Evolutionary conservation across 164 flowering plant species (phyloP).

Genomic region (Piper longum): DNA sequence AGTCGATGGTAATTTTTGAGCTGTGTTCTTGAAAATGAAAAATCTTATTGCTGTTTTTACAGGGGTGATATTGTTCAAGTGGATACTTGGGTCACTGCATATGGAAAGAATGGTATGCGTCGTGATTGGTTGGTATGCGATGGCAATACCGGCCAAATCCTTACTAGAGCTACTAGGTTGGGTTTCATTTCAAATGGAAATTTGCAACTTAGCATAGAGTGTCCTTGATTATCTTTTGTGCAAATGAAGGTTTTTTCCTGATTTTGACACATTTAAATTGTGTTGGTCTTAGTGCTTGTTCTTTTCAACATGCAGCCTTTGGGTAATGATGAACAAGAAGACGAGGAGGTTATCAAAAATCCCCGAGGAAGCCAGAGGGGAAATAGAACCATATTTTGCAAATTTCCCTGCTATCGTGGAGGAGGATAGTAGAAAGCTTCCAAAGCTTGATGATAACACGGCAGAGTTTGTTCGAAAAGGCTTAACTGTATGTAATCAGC

Average conservation of each 20-base stretch:
- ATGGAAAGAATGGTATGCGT: constrained; percentile 94
- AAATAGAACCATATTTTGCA: constrained; percentile 54
- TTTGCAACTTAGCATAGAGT: neutral
- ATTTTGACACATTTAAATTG: neutral
- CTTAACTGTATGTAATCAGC: constrained; percentile 42
- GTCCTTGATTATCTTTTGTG: neutral
- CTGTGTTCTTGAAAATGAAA: neutral
- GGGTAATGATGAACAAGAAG: constrained; percentile 82
- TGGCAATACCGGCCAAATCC: constrained; percentile 57
- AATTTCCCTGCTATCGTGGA: constrained; percentile 44
- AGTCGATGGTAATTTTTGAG: no score
- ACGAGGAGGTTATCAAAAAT: constrained; percentile 71
- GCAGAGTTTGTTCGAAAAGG: constrained; percentile 54
- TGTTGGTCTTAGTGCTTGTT: neutral
- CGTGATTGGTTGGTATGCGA: constrained; percentile 89
- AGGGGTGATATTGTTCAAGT: constrained; percentile 98
- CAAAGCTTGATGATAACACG: constrained; percentile 44
- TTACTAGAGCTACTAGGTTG: constrained; percentile 88
- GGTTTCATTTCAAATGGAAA: neutral
- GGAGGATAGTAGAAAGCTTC: constrained; percentile 56
- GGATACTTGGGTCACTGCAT: constrained; percentile 74
- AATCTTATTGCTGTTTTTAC: neutral
- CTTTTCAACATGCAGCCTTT: constrained; percentile 32
- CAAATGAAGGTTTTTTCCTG: neutral
- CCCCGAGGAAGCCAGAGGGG: constrained; percentile 66